Evolutionary conservation across 352 stramenopile species (phyloP).

Genomic region (Pythium rishiriense): DNA sequence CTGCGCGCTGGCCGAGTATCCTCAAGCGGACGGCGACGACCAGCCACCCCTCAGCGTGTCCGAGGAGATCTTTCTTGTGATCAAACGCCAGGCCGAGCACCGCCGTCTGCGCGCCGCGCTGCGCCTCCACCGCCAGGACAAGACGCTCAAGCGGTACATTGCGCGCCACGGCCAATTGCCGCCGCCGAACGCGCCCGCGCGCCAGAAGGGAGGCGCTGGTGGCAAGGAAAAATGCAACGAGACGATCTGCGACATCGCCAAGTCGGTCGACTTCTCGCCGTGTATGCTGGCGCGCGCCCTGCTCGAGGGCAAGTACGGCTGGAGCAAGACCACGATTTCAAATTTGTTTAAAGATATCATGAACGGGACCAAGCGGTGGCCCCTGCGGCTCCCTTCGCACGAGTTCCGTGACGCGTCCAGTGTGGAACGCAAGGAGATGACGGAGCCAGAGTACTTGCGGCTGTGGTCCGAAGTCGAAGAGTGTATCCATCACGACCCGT

Average conservation of each 20-base stretch:
- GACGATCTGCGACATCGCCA: constrained; percentile 42
- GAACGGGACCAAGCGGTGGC: constrained; percentile 25
- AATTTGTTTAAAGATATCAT: constrained; percentile 61
- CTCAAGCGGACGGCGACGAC: constrained; percentile 4
- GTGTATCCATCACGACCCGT: constrained; percentile 65
- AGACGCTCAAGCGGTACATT: constrained; percentile 54
- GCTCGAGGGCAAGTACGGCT: constrained; percentile 53
- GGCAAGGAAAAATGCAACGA: constrained; percentile 27
- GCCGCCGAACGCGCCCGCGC: not conserved
- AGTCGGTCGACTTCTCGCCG: constrained; percentile 52
- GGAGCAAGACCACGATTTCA: constrained; percentile 69
- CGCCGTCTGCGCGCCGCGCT: constrained; percentile 43
- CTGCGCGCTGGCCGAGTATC: constrained; percentile 44
- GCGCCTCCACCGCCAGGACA: constrained; percentile 59
- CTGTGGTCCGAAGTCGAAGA: constrained; percentile 47
- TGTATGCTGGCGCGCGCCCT: constrained; percentile 70
- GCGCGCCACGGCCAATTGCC: constrained; percentile 31
- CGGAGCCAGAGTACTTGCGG: constrained; percentile 22
- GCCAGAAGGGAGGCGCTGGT: not conserved
- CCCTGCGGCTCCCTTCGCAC: constrained; percentile 20
- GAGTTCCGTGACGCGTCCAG: constrained; percentile 4
- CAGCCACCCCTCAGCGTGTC: constrained; percentile 35
- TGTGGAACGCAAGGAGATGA: constrained; percentile 24
- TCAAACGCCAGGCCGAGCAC: constrained; percentile 59
- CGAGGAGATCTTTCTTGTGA: constrained; percentile 53